phyloP scores from a whole-genome alignment of 192 early-diverging fungal genomes.

The Coemansia sp. region DNA sequence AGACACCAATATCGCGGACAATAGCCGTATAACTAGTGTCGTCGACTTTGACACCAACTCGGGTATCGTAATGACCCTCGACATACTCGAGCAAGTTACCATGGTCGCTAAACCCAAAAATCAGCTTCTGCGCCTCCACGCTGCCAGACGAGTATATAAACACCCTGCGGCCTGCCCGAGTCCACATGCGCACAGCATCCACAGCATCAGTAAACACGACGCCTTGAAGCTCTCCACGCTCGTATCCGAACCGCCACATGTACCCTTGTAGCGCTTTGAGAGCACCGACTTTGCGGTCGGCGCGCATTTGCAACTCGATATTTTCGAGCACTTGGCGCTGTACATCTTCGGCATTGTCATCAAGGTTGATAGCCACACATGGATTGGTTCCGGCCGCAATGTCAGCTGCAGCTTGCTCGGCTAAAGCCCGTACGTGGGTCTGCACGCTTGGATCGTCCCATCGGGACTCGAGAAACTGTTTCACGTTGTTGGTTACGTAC shows the following conservation, averaged over 20 bases:
- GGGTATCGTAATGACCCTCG: constrained; percentile 89
- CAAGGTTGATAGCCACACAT: constrained; percentile 25
- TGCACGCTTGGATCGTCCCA: constrained; percentile 55
- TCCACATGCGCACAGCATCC: constrained; percentile 74
- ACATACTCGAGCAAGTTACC: constrained; percentile 77
- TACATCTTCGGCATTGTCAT: constrained; percentile 15
- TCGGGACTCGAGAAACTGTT: constrained; percentile 64
- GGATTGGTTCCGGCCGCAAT: constrained; percentile 5
- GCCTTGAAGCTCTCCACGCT: constrained; percentile 71
- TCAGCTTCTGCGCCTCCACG: constrained; percentile 87
- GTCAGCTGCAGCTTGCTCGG: constrained; percentile 54
- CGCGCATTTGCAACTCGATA: constrained; percentile 80
- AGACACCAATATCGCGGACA: constrained; percentile 60
- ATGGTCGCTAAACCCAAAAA: constrained; percentile 81
- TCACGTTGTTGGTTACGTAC: constrained; percentile 66
- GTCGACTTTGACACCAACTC: constrained; percentile 79
- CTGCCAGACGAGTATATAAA: constrained; percentile 98
- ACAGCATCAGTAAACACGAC: constrained; percentile 86
- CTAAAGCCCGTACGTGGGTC: constrained; percentile 55
- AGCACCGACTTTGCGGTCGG: constrained; percentile 87
- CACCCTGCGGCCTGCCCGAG: constrained; percentile 58
- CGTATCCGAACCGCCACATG: constrained; percentile 91
- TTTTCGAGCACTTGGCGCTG: constrained; percentile 49
- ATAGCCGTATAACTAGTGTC: constrained; percentile 73
- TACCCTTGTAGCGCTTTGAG: constrained; percentile 92